Conservation (phyloP, 75 land plant species). For the Picea glauca region DNA sequence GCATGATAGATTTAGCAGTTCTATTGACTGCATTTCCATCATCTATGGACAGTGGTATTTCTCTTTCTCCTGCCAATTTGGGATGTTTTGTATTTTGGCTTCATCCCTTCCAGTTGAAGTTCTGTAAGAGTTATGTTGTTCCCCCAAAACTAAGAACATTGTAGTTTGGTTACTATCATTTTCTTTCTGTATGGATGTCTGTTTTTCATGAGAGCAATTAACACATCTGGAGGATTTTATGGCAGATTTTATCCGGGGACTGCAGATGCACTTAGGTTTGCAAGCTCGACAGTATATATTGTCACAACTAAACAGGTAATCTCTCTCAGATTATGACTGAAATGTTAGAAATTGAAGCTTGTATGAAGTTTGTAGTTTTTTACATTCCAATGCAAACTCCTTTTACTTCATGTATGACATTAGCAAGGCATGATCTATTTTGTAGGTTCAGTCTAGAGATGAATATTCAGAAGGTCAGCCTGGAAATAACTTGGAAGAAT, state of each 20-base stretch:
- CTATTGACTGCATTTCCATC: background rate
- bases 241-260: slow-evolving; percentile 94
- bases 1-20: background rate
- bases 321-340: too few relatives aligned
- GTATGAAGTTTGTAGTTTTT: background rate
- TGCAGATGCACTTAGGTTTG: slow-evolving; percentile 82
- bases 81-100: background rate
- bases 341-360: too few relatives aligned
- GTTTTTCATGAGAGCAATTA: background rate
- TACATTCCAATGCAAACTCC: background rate
- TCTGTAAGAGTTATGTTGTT: background rate
- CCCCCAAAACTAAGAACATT: background rate
- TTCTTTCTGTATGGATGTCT: background rate
- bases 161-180: background rate
- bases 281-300: slow-evolving; percentile 84
- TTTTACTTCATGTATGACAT: background rate
- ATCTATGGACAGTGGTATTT: background rate
- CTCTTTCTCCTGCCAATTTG: background rate
- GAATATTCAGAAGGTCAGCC: background rate
- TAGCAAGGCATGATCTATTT: too few relatives aligned
- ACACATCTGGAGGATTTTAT: background rate
- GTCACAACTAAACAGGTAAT: slow-evolving; percentile 97
- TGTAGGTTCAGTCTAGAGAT: too few relatives aligned
- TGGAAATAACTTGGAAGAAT: background rate
- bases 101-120: background rate